Evolutionary conservation across 768 basidiomycete genomes (phyloP).

Genomic region (Boletellus ananas): DNA sequence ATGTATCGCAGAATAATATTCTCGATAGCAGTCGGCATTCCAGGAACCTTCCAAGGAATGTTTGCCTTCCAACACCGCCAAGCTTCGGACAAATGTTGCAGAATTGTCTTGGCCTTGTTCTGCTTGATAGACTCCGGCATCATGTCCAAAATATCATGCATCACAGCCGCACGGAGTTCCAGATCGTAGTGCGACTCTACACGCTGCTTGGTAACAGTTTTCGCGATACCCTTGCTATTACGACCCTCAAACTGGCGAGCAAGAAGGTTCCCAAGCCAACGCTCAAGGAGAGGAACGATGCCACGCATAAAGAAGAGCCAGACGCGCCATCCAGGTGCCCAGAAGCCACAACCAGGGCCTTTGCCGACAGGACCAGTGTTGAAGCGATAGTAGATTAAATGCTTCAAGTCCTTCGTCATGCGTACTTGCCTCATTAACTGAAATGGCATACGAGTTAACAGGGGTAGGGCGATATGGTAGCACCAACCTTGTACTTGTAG

Average conservation of each 20-base stretch:
- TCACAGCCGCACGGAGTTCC: constrained; percentile 95
- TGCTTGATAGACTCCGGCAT: constrained; percentile 99
- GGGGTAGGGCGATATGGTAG: not conserved
- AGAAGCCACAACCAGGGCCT: constrained; percentile 98
- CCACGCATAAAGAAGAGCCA: constrained; percentile 99
- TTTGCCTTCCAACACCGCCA: constrained; percentile 99
- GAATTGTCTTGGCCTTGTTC: constrained; percentile 99
- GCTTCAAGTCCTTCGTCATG: constrained; percentile 99
- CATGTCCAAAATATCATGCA: constrained; percentile 99
- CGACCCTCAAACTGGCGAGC: constrained; percentile 98
- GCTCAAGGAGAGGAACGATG: constrained; percentile 93
- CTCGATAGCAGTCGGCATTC: constrained; percentile 99
- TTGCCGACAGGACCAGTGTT: constrained; percentile 99
- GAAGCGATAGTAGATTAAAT: constrained; percentile 97
- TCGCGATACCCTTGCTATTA: constrained; percentile 94
- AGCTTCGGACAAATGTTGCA: constrained; percentile 97
- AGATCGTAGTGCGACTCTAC: constrained; percentile 99
- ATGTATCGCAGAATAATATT: constrained; percentile 99
- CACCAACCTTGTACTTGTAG: constrained; percentile 92
- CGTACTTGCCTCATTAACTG: constrained; percentile 98
- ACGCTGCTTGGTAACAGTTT: constrained; percentile 98
- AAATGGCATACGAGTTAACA: constrained; percentile 4
- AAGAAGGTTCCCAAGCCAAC: constrained; percentile 97
- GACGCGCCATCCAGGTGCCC: constrained; percentile 99
- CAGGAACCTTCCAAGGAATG: constrained; percentile 99